Base-by-base conservation (phyloP, 78 protist genomes). In the Mantamonas sphyraenae region DNA sequence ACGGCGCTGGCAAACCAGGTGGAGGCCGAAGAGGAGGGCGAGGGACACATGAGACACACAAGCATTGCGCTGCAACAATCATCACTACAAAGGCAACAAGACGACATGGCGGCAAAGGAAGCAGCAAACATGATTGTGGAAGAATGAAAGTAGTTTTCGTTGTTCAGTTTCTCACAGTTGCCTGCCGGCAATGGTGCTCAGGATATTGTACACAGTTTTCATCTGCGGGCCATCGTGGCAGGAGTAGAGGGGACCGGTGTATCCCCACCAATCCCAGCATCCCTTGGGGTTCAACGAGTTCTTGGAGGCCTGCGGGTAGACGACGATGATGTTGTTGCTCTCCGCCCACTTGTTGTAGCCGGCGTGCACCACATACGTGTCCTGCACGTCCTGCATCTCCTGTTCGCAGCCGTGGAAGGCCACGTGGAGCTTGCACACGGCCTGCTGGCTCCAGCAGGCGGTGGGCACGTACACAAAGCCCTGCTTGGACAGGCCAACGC, bases 271-370 rank as follows among this genome's bases (percentile, higher is more conserved):
- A 59, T 84, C 90, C 10, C 45, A 84, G 35, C 88, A 86, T 9
- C 87, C 80, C 39, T 69, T 66, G 39, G 86, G 90, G 72, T 79
- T 86, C 22, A 62, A 37, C 14, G 31, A 45, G 28, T 38, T 73
- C 28, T 83, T 45, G 30, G 39, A 28, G 19, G 3, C 76, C 60
- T 86, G 90, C 37, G 90, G 90, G 82, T 76, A 86, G 19, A 86
- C 26, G 31, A 86, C 62, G 24, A 86, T 77, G 12, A 86, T 12
- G 43, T 82, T 82, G 71, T 82, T 81, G 22, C 64, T 56, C n/a
- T 86, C 90, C 24, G 90, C 90, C 19, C 80, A 73, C 43, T 86
- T 84, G 66, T 75, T 73, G 57, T 75, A 81, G 8, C 90, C 90
- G 50, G 89, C 53, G 17, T 83, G 45, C 38, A 45, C 60, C 59